Evolutionary conservation across 495 filamentous ascomycete genomes (phyloP).

Genomic region (Aspergillus biplanus): DNA sequence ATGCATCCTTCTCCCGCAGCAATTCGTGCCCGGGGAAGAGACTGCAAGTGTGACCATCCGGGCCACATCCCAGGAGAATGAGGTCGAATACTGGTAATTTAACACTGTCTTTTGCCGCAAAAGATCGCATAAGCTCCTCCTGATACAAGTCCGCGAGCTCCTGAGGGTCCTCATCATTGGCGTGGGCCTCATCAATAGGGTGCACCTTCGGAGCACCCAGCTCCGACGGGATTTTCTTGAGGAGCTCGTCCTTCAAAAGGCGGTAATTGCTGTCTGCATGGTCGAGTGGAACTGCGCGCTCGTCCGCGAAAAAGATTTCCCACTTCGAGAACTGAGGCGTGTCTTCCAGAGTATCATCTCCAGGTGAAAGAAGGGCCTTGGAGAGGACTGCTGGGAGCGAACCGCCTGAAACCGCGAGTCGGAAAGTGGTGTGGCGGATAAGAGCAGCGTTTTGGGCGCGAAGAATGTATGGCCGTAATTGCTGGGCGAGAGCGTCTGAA

Average conservation of each 20-base stretch:
- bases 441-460: constrained; percentile 77
- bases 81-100: constrained; percentile 94
- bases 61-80: constrained; percentile 87
- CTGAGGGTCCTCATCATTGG: constrained; percentile 83
- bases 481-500: constrained; percentile 67
- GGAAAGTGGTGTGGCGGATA: constrained; percentile 79
- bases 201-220: constrained; percentile 70
- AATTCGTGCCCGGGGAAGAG: constrained; percentile 90
- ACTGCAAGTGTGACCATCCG: constrained; percentile 96
- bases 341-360: constrained; percentile 61
- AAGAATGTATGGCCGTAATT: constrained; percentile 80
- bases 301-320: constrained; percentile 98
- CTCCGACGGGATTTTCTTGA: constrained; percentile 79
- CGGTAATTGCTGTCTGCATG: constrained; percentile 93
- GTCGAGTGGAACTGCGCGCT: constrained; percentile 90
- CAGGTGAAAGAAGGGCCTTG: constrained; percentile 69
- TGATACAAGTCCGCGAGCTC: constrained; percentile 95
- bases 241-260: constrained; percentile 81
- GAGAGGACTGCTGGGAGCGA: constrained; percentile 89
- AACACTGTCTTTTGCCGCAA: constrained; percentile 84
- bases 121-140: constrained; percentile 78
- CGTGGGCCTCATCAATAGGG: constrained; percentile 70
- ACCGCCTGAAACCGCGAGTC: constrained; percentile 90
- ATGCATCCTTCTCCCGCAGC: constrained; percentile 84
- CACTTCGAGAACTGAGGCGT: constrained; percentile 79